These are phyloP conservation scores for Fusarium longipes DNA, from an alignment of 2,329 filamentous ascomycete genomes.

Conservation along the genomic window DNA sequence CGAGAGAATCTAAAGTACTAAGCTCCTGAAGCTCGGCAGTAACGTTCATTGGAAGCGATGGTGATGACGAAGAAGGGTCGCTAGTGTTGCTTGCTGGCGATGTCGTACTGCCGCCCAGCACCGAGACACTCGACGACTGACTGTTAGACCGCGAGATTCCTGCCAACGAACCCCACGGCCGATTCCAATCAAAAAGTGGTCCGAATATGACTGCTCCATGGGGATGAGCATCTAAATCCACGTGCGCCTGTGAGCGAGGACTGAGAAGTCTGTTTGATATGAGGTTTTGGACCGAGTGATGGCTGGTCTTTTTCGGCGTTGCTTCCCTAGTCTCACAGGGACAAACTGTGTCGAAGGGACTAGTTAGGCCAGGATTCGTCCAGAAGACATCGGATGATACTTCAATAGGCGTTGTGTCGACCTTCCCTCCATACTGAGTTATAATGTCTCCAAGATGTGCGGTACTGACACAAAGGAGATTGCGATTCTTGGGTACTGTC, in stretches of 20 bases:
- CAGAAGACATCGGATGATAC: accelerated
- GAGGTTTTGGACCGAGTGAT: background rate
- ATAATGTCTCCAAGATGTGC: background rate
- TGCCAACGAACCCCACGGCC: too few relatives aligned
- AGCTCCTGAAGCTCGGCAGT: accelerated
- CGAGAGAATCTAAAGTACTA: accelerated
- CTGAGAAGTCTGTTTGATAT: accelerated
- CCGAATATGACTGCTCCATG: too few relatives aligned
- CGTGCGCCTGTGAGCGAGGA: accelerated
- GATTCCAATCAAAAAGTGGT: too few relatives aligned
- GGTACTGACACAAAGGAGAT: background rate
- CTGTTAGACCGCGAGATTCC: too few relatives aligned
- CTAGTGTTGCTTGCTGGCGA: accelerated
- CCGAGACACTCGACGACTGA: accelerated
- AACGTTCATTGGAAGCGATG: background rate
- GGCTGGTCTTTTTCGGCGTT: background rate
- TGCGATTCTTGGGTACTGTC: background rate
- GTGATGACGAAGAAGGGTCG: background rate
- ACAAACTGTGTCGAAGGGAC: background rate
- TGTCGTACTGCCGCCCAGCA: background rate
- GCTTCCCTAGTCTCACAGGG: background rate
- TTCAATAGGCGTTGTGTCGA: background rate
- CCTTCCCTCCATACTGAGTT: accelerated
- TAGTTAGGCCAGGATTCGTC: background rate
- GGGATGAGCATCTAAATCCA: background rate